phyloP scores from a whole-genome alignment of 129 eudicot species.

The Silybum marianum region DNA sequence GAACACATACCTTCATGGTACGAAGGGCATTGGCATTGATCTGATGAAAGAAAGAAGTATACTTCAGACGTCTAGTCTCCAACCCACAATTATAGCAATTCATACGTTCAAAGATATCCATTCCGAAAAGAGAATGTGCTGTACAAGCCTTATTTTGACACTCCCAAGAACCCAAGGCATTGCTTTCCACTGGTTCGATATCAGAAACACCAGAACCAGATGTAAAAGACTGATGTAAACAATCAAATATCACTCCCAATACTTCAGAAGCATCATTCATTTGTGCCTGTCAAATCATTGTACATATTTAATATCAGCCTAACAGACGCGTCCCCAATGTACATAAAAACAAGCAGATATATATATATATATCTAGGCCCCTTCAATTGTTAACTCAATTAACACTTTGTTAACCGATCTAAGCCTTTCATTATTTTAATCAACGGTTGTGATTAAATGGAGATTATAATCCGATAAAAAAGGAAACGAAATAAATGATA shows the following conservation, averaged over 20 bases:
- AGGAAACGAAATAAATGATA: too few species aligned
- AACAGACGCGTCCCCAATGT: neutral
- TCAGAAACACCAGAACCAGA: conserved; percentile 40
- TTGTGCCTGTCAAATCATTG: conserved; percentile 69
- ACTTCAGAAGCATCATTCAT: conserved; percentile 99
- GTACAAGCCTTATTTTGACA: conserved; percentile 68
- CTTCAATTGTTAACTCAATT: too few species aligned
- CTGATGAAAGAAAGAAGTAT: conserved; percentile 90
- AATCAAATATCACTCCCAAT: conserved; percentile 81
- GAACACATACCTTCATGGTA: conserved; percentile 73
- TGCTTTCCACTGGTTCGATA: conserved; percentile 55
- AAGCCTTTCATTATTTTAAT: too few species aligned
- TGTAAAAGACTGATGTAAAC: conserved; percentile 80
- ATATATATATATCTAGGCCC: too few species aligned
- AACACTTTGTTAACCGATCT: too few species aligned
- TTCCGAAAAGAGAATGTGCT: conserved; percentile 89
- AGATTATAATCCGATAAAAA: too few species aligned
- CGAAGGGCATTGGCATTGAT: conserved; percentile 95
- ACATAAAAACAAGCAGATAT: neutral
- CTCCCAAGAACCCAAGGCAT: conserved; percentile 68
- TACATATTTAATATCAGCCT: conserved; percentile 5
- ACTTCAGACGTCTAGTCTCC: conserved; percentile 85
- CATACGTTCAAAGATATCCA: conserved; percentile 87
- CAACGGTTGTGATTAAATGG: too few species aligned
- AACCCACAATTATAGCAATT: conserved; percentile 73